Base-by-base conservation (phyloP, 805 yeast genomes). In the Wickerhamiella vanderwaltii region DNA sequence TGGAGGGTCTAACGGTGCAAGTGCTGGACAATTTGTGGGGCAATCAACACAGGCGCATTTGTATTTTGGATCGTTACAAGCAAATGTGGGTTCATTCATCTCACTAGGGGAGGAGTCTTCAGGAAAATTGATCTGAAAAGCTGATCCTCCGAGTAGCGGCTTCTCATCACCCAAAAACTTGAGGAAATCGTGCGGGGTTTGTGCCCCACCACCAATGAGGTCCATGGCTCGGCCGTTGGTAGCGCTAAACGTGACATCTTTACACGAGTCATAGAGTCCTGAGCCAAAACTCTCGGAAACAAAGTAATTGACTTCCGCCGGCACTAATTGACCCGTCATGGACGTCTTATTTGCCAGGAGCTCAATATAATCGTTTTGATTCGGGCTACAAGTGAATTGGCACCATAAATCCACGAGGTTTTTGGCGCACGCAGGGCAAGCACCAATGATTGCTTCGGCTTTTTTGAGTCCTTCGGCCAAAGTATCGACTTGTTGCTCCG, bases 201-300 rank as follows among this genome's bases (percentile, higher is more conserved):
- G 70, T 2, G 97, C 96, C 1, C 97, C 97, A n/a, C 98, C 98
- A 6, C 98, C 98, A 31, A 88, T 78, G 30, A 88, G 67, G 56
- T 88, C 97, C 96, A 88, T 86, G 7, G 95, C 97, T 53, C 72
- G 83, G 2, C 96, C 95, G 59, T 87, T 88, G 2, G 96, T 86
- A 6, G 95, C 95, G 3, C 88, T 76, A 58, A 91, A 87, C 61
- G 88, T 86, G 57, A 88, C 79, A 48, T 78, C 75, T 51, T 81
- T 81, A 63, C 98, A 88, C 1, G 95, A 83, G 43, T 86, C 80
- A 56, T 65, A 88, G 52, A 88, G 75, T 1, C 53, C 64, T 0
- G 66, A 52, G 0, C 94, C 95, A 65, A 75, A 73, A 1, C 52
- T 52, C 1, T 72, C 66, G 44, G 72, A 73, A 4, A 84, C 72